Base-by-base conservation (phyloP, 1,284 basidiomycete species). In the Irpex lacteus region DNA sequence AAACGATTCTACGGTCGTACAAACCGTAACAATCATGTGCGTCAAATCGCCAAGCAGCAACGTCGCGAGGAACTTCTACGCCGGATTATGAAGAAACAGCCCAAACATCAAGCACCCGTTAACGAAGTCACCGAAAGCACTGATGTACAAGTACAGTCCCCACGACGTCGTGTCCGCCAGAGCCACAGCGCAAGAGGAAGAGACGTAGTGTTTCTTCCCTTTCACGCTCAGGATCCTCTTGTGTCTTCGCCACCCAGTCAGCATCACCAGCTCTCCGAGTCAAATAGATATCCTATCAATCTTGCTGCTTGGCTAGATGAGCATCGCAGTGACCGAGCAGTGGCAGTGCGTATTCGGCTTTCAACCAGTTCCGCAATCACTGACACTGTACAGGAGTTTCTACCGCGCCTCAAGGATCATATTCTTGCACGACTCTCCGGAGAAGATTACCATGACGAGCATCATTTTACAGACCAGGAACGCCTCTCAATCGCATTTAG, bases 1-100 rank as follows among this genome's bases (percentile, higher is more conserved):
- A 82, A 82, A 55, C 38, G 60, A 0, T 72, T 75, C n/a, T 80
- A 77, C 63, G 40, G 61, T 0, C 67, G 66, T 1, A 76, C 73
- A 0, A 77, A 75, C 61, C 80, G 78, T 59, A 68, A 67, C 18
- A 60, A 72, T 3, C 68, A 68, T 19, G 56, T 64, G 0, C 7
- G 11, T 0, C 73, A 75, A 18, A 76, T 82, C 38, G 66, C 74
- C 4, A 60, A 58, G 50, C 65, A 63, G 26, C 60, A 65, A 38
- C 61, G 44, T 5, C 63, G 65, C 8, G 66, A 56, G 15, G n/a
- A 38, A 8, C 2, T 61, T 40, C 19, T 56, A 26, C 37, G 18
- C 4, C 18, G n/a, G 4, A 6, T 34, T 13, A 52, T 21, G 21
- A 32, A n/a, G 19, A 60, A 60, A 18, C 4, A n/a, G 34, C 44